Percentiles rank a stretch among this genome's conserved stretches.
Conservation (phyloP, 2,329 filamentous ascomycete genomes). For the Sarocladium kiliense region DNA sequence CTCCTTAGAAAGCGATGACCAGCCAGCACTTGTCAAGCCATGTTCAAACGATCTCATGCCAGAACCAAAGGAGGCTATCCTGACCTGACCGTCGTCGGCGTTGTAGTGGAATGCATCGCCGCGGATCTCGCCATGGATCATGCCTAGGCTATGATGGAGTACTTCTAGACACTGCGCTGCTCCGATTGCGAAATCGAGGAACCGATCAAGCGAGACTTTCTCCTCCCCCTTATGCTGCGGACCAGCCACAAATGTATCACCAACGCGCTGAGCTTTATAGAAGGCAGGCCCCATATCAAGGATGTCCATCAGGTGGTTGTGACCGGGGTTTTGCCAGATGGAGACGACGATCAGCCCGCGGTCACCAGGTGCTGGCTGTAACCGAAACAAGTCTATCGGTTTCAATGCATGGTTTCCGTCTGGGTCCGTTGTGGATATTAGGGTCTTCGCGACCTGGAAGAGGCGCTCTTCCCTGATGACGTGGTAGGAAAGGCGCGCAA, state of each 20-base stretch:
- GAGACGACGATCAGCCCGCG: conserved; percentile 68
- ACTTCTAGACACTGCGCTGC: conserved; percentile 82
- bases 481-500: conserved; percentile 80
- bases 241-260: conserved; percentile 43
- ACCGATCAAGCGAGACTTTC: conserved; percentile 66
- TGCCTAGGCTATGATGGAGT: conserved; percentile 80
- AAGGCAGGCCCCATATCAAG: conserved; percentile 75
- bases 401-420: conserved; percentile 71
- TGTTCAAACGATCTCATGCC: conserved; percentile 87
- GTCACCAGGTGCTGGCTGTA: conserved; percentile 65
- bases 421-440: conserved; percentile 67
- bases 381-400: conserved; percentile 72
- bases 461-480: conserved; percentile 79
- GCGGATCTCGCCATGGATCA: conserved; percentile 86
- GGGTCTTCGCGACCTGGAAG: conserved; percentile 73
- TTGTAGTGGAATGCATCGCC: conserved; percentile 90
- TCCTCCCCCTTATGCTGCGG: conserved; percentile 45
- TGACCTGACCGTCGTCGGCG: conserved; percentile 63
- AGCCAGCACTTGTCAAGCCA: conserved; percentile 78
- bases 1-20: conserved; percentile 78
- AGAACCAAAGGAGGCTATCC: conserved; percentile 79
- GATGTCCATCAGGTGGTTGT: conserved; percentile 64
- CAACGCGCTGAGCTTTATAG: conserved; percentile 51
- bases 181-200: conserved; percentile 88
- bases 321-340: conserved; percentile 74